Base-by-base conservation (phyloP, 2,329 filamentous ascomycete species). In the Stylonectria norvegica region DNA sequence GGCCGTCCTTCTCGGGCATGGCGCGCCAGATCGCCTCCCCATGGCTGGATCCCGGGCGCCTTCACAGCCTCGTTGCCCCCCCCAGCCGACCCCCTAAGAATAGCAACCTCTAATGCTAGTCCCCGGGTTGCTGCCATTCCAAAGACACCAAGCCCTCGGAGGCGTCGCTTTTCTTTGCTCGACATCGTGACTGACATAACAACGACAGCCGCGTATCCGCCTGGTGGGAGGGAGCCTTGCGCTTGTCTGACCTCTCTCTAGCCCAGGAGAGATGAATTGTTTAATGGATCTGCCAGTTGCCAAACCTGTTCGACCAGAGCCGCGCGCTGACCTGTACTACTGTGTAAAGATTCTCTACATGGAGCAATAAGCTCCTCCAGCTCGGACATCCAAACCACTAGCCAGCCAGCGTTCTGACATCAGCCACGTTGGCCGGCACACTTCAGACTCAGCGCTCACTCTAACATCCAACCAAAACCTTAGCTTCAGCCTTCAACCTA, bases 371-470 rank as follows among this genome's bases (percentile, higher is more conserved):
- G 25, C 40, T 23, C 17, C 37, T 40, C 31, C 23, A 29, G 17
- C 27, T 17, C 12, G 15, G 30, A 8, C 18, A 32, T 39, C 9
- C 35, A 42, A 34, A 27, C 38, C 17, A 12, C 22, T 36, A 38
- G 27, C 28, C 38, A 48, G 36, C 53, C 53, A 57, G 49, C 41
- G 43, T 41, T 57, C 54, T 52, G 40, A 55, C 52, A 57, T 57
- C 50, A 55, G 52, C 48, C 54, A 57, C 53, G 50, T 55, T 55
- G 46, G 46, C 43, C 40, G 31, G 47, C 31, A 30, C 39, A 41
- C 43, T 33, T 43, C 44, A 33, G 47, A 43, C 42, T 48, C 29
- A 51, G 47, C 50, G n/a, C n/a, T 49, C 34, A 20, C 34, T 37
- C 45, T 41, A 38, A 48, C 49, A 40, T 52, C 22, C 22, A 7